Conservation (phyloP, 164 flowering plant species). For the Magnolia kwangsiensis region DNA sequence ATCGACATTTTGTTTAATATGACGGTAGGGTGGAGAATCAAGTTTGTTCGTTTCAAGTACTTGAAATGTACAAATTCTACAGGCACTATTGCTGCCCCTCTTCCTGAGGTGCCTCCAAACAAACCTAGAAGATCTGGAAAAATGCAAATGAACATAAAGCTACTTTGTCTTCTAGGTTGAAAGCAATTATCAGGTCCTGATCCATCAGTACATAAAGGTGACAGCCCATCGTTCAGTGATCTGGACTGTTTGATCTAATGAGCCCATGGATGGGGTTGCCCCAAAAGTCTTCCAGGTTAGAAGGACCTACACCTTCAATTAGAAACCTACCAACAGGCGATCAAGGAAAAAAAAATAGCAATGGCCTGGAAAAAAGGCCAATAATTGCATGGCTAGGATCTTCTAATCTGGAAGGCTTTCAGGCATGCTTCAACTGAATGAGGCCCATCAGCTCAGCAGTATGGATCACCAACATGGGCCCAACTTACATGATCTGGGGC, state of each 20-base stretch:
- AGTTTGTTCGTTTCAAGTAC: neutral
- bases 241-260: neutral
- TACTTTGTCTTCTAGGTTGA: neutral
- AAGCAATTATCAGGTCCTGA: neutral
- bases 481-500: no score
- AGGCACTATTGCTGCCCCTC: neutral
- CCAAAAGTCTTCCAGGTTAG: neutral
- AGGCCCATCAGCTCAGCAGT: no score
- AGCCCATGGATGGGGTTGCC: neutral
- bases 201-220: neutral
- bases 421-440: no score
- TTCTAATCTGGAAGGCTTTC: no score
- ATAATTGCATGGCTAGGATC: no score
- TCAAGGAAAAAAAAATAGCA: no score
- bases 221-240: neutral
- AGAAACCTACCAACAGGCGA: neutral
- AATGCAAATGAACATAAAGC: neutral
- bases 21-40: neutral
- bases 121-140: neutral
- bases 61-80: neutral
- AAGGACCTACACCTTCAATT: neutral
- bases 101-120: neutral
- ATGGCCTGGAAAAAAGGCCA: no score
- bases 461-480: no score
- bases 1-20: neutral